phyloP scores from a whole-genome alignment of 73 alveolate genomes.

The Stentor roeselii region DNA sequence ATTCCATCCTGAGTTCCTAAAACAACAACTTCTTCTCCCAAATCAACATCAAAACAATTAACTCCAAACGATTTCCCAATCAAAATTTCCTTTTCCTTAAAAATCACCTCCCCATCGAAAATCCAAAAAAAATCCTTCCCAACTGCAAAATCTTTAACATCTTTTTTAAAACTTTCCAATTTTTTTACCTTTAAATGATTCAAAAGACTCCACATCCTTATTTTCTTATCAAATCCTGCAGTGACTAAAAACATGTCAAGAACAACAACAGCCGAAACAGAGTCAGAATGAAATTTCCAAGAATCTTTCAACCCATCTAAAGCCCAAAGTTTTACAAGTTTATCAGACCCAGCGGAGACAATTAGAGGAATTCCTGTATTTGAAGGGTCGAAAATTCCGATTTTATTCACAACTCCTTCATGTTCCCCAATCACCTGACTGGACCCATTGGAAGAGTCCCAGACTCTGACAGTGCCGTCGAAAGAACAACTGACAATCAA shows the following conservation, averaged over 20 bases:
- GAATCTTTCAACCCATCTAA: slow-evolving; percentile 16
- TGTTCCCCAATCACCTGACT: slow-evolving; percentile 3
- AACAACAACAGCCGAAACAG: background rate
- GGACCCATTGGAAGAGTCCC: background rate
- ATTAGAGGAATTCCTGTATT: background rate
- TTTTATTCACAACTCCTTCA: slow-evolving; percentile 25
- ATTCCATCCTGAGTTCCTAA: too few relatives aligned
- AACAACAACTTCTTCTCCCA: background rate
- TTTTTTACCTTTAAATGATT: background rate
- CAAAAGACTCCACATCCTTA: background rate
- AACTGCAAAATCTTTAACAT: background rate
- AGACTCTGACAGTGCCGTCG: background rate
- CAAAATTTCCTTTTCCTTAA: background rate
- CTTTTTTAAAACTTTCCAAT: background rate
- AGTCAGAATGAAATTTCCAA: background rate
- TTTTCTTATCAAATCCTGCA: slow-evolving; percentile 9
- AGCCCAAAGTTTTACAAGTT: background rate
- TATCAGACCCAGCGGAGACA: slow-evolving; percentile 20
- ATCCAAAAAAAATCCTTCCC: background rate
- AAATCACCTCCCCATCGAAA: background rate
- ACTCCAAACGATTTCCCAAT: background rate
- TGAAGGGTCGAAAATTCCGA: background rate
- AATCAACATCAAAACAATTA: too few relatives aligned
- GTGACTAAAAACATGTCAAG: slow-evolving; percentile 4
- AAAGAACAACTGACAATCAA: background rate